phyloP scores from a whole-genome alignment of 2,329 filamentous ascomycete species.

The Aspergillus latus region DNA sequence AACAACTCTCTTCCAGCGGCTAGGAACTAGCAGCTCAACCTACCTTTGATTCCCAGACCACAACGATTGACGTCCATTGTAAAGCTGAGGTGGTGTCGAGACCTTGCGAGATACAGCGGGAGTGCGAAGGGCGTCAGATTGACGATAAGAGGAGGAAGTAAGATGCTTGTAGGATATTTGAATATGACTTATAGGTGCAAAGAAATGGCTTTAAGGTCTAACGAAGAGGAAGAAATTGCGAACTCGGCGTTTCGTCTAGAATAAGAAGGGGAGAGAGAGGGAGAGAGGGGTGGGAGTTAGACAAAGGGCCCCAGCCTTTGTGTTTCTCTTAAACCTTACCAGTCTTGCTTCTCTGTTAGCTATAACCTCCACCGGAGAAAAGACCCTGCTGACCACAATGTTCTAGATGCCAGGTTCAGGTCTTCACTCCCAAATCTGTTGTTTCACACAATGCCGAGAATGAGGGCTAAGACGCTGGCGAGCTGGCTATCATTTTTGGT shows the following conservation, averaged over 20 bases:
- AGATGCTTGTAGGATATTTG: neutral
- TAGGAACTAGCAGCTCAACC: neutral
- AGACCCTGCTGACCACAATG: too few relatives aligned
- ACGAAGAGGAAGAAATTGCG: neutral
- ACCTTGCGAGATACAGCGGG: neutral
- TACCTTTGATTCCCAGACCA: conserved; percentile 9
- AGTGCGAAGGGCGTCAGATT: neutral
- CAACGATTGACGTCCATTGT: neutral
- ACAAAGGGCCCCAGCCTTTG: neutral
- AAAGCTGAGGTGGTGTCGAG: neutral
- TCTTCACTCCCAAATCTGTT: neutral
- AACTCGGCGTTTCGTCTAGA: neutral
- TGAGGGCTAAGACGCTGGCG: neutral
- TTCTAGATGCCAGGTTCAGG: neutral
- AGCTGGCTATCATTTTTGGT: neutral
- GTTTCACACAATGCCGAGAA: neutral
- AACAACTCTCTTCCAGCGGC: neutral
- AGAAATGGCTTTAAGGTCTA: neutral
- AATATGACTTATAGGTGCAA: neutral
- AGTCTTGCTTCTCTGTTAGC: too few relatives aligned
- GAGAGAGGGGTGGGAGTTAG: neutral
- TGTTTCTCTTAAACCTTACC: too few relatives aligned
- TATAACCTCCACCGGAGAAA: too few relatives aligned
- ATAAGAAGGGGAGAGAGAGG: neutral
- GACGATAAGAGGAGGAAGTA: neutral